Evolutionary conservation across 495 filamentous ascomycete species (phyloP).

Genomic region (Glutinoglossum americanum): DNA sequence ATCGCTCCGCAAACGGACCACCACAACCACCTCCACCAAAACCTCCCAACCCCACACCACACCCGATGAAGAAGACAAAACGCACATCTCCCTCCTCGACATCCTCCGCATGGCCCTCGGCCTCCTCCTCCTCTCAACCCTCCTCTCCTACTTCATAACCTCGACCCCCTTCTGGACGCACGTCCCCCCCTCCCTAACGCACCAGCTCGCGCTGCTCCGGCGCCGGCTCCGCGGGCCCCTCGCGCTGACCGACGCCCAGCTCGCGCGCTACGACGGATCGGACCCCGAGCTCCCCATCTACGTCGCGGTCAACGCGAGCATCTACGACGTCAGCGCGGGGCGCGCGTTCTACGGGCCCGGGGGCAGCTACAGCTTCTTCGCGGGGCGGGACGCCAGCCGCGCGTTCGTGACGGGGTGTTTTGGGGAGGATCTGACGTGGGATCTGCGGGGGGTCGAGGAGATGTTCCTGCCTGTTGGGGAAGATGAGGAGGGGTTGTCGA

Average conservation of each 20-base stretch:
- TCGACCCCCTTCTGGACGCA: slow-evolving; percentile 44
- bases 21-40: too few relatives aligned
- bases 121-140: slow-evolving; percentile 41
- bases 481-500: slow-evolving; percentile 19
- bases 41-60: too few relatives aligned
- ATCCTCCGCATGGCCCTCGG: slow-evolving; percentile 51
- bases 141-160: slow-evolving; percentile 65
- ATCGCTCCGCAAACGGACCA: too few relatives aligned
- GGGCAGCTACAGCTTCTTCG: slow-evolving; percentile 72
- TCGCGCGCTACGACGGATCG: slow-evolving; percentile 56
- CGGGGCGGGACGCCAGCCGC: slow-evolving; percentile 68
- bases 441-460: slow-evolving; percentile 68
- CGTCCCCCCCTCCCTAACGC: slow-evolving; percentile 25
- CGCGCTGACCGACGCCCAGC: slow-evolving; percentile 46
- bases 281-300: slow-evolving; percentile 62
- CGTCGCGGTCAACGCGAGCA: slow-evolving; percentile 75
- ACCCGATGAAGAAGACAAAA: slow-evolving; percentile 7
- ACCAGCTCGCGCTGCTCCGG: neutral
- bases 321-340: slow-evolving; percentile 78
- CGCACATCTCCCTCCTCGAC: slow-evolving; percentile 40
- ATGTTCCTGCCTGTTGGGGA: slow-evolving; percentile 71
- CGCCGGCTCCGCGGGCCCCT: slow-evolving; percentile 21
- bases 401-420: slow-evolving; percentile 98
- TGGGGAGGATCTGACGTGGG: slow-evolving; percentile 55
- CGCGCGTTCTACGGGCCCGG: slow-evolving; percentile 68